Percentiles rank a stretch among this genome's conserved stretches.
Evolutionary conservation across 257 asterid genomes (phyloP).

Genomic region (Paulownia fortunei): DNA sequence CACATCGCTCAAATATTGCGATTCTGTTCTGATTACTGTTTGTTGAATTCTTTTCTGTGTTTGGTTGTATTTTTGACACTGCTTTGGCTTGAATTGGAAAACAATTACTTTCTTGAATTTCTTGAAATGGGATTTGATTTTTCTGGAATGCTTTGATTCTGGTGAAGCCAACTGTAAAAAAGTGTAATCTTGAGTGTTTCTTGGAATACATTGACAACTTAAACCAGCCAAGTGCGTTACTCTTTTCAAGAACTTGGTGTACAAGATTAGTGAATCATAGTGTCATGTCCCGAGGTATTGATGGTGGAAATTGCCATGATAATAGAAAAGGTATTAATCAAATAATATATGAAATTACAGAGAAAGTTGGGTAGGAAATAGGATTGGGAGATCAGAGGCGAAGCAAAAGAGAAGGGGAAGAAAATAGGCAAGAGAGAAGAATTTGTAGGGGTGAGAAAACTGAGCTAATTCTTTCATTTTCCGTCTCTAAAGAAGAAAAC

Average conservation of each 20-base stretch:
- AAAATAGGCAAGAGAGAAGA: not conserved
- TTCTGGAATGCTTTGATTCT: not conserved
- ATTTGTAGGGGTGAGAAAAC: not conserved
- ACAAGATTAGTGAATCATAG: not conserved
- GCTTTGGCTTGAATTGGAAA: conserved; percentile 8
- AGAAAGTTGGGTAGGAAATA: not conserved
- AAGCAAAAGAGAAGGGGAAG: not conserved
- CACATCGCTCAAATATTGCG: not conserved
- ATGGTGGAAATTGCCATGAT: conserved; percentile 5
- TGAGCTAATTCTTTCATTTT: too few species aligned
- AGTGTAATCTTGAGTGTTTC: not conserved
- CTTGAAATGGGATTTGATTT: conserved; percentile 11
- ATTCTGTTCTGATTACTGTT: conserved; percentile 15
- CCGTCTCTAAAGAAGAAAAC: too few species aligned
- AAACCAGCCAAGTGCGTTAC: not conserved
- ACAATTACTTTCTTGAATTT: conserved; percentile 1
- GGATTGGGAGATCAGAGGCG: not conserved
- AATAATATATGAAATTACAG: not conserved
- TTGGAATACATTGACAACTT: not conserved
- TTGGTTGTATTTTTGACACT: not conserved
- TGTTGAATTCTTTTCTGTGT: not conserved
- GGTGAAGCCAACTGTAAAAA: not conserved
- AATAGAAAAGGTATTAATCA: not conserved
- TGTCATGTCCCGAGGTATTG: not conserved
- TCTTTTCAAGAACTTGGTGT: not conserved